Base-by-base conservation (phyloP, 371 early-diverging fungal genomes). In the Mortierella sp. region DNA sequence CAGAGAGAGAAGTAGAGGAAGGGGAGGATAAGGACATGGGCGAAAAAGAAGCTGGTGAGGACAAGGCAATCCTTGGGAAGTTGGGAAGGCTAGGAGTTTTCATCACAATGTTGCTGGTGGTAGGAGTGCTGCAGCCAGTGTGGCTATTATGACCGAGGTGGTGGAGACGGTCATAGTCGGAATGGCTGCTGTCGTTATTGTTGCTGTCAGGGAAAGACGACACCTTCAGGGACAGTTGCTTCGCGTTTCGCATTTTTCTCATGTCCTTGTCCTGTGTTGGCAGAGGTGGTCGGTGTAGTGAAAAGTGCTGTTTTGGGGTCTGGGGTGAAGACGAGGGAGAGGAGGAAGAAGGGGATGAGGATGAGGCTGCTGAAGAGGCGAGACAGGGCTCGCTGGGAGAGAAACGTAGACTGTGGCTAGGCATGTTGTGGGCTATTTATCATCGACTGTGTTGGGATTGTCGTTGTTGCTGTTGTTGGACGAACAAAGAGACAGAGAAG, bases 181-280 rank as follows among this genome's bases (percentile, higher is more conserved):
- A 26, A 50, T 71, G 50, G 44, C 46, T 50, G 44, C 64, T 37
- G 67, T 34, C 34, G 69, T 50, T 74, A 72, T 48, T 76, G 57
- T 10, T 77, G 53, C 44, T 71, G 71, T 71, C 78, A 31, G 71
- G 72, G 46, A 81, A 54, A 37, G 85, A 78, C 37, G 80, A 77
- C 21, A 87, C 82, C n/a, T 80, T 76, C 69, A 87, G 80, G 46
- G 88, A 87, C 48, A 87, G 78, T 40, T 81, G 78, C 77, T 87
- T 87, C 69, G 82, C 69, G 71, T 87, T 87, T 40, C 87, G 72
- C 13, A 73, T 69, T 50, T 82, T 82, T 75, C 77, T 82, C 55
- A 77, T 71, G 40, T 64, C 80, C 26, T 82, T 71, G 40, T 64
- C 80, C 26, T 82, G 75, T 4, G 76, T 70, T 10, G 71, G 57